Evolutionary conservation across 2,329 filamentous ascomycete genomes (phyloP), one percentile per base, ranked within the genome.

Genomic region (Colletotrichum trifolii): DNA sequence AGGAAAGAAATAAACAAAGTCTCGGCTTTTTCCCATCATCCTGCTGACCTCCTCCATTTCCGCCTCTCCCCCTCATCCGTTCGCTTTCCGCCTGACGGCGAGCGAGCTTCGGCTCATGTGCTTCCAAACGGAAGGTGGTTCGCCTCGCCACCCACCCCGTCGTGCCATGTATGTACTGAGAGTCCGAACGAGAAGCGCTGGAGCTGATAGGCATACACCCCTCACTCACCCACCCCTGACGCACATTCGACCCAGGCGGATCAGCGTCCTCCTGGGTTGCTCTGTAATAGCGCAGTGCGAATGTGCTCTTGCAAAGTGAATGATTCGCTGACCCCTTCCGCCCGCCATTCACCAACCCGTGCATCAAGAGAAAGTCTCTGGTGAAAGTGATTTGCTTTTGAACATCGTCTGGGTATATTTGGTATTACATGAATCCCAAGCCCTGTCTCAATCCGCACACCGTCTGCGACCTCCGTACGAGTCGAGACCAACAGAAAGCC

Each of bases 371-470:
- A 36, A 25, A 25, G 25, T 25, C 25, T 25, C 25, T 25, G 25
- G 25, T 12, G 6, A 13, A 50, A 46, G 10, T 34, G 13, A 35
- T 53, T 25, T 46, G 48, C 52, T 54, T 66, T 63, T 64, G 54
- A 45, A 64, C 45, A 46, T 59, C 64, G 49, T 38, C 54, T 57
- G 60, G 60, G 53, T 66, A 66, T 64, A 54, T 52, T 53, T 54
- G 64, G 60, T 66, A 64, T 64, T 60, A 66, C 64, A 66, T 58
- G 54, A 66, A 57, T 66, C 52, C 53, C 59, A 57, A 57, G 56
- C 59, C 58, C 42, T 13, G 42, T 63, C 63, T 53, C 52, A 12
- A 48, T 53, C 42, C 46, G 34, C 45, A 46, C 49, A n/a, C 15
- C 9, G 42, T 36, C 47, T 54, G 52, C 52, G 15, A 11, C 17